phyloP scores from a whole-genome alignment of 1,284 basidiomycete species.

The Trichosporon coremiiforme region DNA sequence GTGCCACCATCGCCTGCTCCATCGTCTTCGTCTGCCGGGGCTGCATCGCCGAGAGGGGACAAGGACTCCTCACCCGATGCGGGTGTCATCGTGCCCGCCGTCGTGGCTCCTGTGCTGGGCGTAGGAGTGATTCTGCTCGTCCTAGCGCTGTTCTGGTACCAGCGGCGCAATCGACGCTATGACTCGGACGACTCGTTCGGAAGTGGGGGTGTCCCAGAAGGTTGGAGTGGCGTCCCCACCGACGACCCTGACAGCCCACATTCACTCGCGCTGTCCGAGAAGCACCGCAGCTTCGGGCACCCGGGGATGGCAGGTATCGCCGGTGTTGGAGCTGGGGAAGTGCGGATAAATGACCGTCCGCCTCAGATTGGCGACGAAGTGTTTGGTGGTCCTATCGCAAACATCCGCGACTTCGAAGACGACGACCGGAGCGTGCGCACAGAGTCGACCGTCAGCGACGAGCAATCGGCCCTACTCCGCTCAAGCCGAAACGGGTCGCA shows the following conservation, averaged over 20 bases:
- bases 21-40: conserved; percentile 10
- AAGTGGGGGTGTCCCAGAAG: neutral
- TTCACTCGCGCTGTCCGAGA: neutral
- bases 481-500: conserved; percentile 4
- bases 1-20: neutral
- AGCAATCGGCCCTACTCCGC: conserved; percentile 13
- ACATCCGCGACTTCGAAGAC: conserved; percentile 3
- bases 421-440: conserved; percentile 7
- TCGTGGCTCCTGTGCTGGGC: conserved; percentile 20
- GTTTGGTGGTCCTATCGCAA: conserved; percentile 2
- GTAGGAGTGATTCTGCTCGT: conserved; percentile 12
- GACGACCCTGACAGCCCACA: neutral
- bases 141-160: conserved; percentile 9
- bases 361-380: neutral
- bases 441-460: conserved; percentile 3
- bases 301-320: neutral
- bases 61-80: neutral
- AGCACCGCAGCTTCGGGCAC: neutral
- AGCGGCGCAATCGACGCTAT: neutral
- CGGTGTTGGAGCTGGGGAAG: neutral
- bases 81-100: conserved; percentile 22
- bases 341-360: neutral
- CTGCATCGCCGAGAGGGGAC: neutral
- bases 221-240: conserved; percentile 17
- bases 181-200: neutral